Conservation (phyloP, 495 filamentous ascomycete genomes). For the Aspergillus ostianus region DNA sequence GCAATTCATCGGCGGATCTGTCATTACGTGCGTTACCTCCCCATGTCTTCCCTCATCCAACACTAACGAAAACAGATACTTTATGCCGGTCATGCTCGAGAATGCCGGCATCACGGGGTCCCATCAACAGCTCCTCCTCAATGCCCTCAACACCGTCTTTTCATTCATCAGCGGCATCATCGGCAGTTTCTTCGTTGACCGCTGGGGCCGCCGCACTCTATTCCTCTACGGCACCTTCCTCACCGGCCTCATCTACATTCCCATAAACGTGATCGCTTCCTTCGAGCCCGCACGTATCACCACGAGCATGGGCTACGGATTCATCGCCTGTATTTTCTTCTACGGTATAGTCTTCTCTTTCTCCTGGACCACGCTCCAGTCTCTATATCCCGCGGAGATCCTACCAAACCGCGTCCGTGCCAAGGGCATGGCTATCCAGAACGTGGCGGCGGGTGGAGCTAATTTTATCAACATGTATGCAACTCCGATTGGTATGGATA, state of each 20-base stretch:
- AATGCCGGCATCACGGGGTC: slow-evolving; percentile 31
- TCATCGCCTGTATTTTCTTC: slow-evolving; percentile 62
- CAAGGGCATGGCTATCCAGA: slow-evolving; percentile 61
- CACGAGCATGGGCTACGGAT: slow-evolving; percentile 55
- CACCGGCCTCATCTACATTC: slow-evolving; percentile 47
- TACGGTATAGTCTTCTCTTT: slow-evolving; percentile 63
- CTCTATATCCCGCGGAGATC: slow-evolving; percentile 65
- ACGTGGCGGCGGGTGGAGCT: slow-evolving; percentile 48
- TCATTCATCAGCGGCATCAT: slow-evolving; percentile 60
- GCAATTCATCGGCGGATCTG: slow-evolving; percentile 34
- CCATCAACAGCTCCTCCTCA: slow-evolving; percentile 52
- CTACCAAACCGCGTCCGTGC: slow-evolving; percentile 58
- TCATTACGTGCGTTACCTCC: slow-evolving; percentile 18
- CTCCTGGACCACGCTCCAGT: slow-evolving; percentile 64
- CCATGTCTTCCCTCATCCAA: not conserved
- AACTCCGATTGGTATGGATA: slow-evolving; percentile 54
- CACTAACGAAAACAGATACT: slow-evolving; percentile 15
- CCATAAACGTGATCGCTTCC: slow-evolving; percentile 44
- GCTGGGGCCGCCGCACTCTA: slow-evolving; percentile 31
- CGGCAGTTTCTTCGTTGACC: slow-evolving; percentile 63
- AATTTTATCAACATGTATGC: slow-evolving; percentile 55
- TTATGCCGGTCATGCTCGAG: slow-evolving; percentile 28
- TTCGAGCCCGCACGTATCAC: slow-evolving; percentile 49
- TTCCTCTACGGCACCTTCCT: slow-evolving; percentile 56
- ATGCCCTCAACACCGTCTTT: slow-evolving; percentile 58